Evolutionary conservation across 2,329 filamentous ascomycete species (phyloP).

Genomic region (Cladosporium austrohemisphaericum): DNA sequence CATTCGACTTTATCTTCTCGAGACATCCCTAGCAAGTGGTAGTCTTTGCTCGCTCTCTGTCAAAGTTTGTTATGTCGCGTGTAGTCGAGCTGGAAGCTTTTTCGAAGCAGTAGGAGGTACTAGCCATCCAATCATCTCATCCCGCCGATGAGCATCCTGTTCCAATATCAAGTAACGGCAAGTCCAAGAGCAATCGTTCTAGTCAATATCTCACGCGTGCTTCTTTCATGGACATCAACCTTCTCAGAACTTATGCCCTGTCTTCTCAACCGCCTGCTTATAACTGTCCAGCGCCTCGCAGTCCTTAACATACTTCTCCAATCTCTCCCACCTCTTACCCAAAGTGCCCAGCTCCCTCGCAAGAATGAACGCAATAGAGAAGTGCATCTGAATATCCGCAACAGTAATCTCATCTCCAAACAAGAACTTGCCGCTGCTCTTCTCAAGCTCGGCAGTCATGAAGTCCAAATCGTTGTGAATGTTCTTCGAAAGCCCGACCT

Average conservation of each 20-base stretch:
- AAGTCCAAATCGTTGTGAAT: conserved; percentile 45
- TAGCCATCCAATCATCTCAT: too few relatives aligned
- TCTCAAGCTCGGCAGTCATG: conserved; percentile 41
- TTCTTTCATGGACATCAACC: background rate
- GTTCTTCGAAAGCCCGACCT: conserved; percentile 40
- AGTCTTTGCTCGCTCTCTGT: too few relatives aligned
- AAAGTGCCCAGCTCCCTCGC: conserved; percentile 36
- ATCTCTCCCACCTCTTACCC: conserved; percentile 33
- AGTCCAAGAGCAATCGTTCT: background rate
- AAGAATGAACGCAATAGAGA: conserved; percentile 41
- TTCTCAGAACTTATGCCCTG: conserved; percentile 32
- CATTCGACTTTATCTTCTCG: too few relatives aligned
- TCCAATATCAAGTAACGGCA: too few relatives aligned
- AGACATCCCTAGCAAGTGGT: too few relatives aligned
- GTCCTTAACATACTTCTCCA: conserved; percentile 36
- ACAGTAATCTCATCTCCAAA: conserved; percentile 41
- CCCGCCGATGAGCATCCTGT: too few relatives aligned
- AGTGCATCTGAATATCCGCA: conserved; percentile 47
- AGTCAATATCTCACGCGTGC: background rate
- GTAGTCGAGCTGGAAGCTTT: too few relatives aligned
- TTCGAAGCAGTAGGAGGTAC: too few relatives aligned
- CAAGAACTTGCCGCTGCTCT: conserved; percentile 39
- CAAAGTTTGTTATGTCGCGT: too few relatives aligned
- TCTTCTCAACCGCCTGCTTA: conserved; percentile 40
- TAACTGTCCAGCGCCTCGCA: conserved; percentile 37